These are phyloP conservation scores for Noccaea bulbosa DNA, from an alignment of 345 rosid genomes.

Conservation along the genomic window DNA sequence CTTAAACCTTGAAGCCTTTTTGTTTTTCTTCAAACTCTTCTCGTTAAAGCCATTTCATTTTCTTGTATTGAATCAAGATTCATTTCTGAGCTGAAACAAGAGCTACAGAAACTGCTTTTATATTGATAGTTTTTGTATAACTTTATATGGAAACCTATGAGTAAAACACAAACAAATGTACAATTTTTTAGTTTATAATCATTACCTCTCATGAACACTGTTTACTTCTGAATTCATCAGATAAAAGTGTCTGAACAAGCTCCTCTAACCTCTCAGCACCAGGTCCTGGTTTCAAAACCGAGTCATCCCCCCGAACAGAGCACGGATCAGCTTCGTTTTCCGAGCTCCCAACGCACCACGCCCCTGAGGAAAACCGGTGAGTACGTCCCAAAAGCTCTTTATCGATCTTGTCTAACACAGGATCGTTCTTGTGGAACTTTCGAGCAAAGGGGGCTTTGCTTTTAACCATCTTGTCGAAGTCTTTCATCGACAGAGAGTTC, in stretches of 20 bases:
- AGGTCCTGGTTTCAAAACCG: constrained; percentile 66
- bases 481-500: constrained; percentile 65
- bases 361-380: constrained; percentile 65
- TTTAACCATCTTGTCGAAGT: constrained; percentile 67
- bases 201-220: constrained; percentile 59
- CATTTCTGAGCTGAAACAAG: neutral
- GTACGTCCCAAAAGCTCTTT: constrained; percentile 63
- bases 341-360: constrained; percentile 57
- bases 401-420: constrained; percentile 81
- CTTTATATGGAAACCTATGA: constrained; percentile 19
- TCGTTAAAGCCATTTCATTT: constrained; percentile 22
- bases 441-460: constrained; percentile 89
- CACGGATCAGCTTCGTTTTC: constrained; percentile 32
- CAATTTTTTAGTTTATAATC: constrained; percentile 25
- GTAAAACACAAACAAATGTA: constrained; percentile 38
- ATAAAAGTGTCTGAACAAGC: constrained; percentile 57
- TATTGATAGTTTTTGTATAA: constrained; percentile 22
- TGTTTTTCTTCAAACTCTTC: constrained; percentile 5
- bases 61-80: constrained; percentile 26
- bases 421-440: constrained; percentile 67
- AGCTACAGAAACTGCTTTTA: constrained; percentile 17
- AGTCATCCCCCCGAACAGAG: constrained; percentile 36
- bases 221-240: constrained; percentile 53
- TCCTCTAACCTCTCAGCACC: constrained; percentile 70
- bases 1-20: constrained; percentile 30